Conservation (phyloP, 2,329 filamentous ascomycete genomes). For the Botrytis paeoniae region DNA sequence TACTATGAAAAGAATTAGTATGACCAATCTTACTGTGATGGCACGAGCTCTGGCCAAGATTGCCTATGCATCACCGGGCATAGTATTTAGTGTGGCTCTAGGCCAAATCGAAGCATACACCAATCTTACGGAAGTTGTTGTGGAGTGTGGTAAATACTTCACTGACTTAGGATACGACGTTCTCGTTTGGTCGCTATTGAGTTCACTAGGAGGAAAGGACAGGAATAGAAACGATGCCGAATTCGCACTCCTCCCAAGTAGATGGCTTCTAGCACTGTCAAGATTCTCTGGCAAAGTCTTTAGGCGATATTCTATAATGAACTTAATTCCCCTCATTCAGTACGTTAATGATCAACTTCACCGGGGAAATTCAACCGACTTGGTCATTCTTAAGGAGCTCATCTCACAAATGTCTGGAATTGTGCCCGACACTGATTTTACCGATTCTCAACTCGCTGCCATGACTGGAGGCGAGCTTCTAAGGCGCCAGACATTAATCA, state of each 20-base stretch:
- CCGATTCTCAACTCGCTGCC: constrained; percentile 79
- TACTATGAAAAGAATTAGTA: constrained; percentile 83
- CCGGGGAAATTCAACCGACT: constrained; percentile 79
- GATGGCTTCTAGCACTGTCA: constrained; percentile 87
- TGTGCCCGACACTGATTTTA: constrained; percentile 80
- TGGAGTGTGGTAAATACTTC: constrained; percentile 92
- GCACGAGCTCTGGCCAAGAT: constrained; percentile 86
- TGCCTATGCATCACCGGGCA: constrained; percentile 84
- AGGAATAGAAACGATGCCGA: constrained; percentile 61
- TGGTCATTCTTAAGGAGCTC: constrained; percentile 88
- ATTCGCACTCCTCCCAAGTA: constrained; percentile 72
- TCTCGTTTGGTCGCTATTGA: constrained; percentile 87
- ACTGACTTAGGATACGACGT: constrained; percentile 91
- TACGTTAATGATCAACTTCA: constrained; percentile 85
- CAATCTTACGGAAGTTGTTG: constrained; percentile 91
- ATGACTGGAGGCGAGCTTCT: constrained; percentile 84
- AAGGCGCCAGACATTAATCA: constrained; percentile 74
- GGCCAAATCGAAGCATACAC: constrained; percentile 90
- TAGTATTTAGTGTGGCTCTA: constrained; percentile 86
- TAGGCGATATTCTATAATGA: constrained; percentile 78
- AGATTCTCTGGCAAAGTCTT: constrained; percentile 91
- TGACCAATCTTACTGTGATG: constrained; percentile 82
- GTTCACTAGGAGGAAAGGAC: constrained; percentile 61
- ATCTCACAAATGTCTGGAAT: constrained; percentile 93
- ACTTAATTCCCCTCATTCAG: constrained; percentile 79